phyloP scores from a whole-genome alignment of 306 rosid genomes.

The Rubus idaeus region DNA sequence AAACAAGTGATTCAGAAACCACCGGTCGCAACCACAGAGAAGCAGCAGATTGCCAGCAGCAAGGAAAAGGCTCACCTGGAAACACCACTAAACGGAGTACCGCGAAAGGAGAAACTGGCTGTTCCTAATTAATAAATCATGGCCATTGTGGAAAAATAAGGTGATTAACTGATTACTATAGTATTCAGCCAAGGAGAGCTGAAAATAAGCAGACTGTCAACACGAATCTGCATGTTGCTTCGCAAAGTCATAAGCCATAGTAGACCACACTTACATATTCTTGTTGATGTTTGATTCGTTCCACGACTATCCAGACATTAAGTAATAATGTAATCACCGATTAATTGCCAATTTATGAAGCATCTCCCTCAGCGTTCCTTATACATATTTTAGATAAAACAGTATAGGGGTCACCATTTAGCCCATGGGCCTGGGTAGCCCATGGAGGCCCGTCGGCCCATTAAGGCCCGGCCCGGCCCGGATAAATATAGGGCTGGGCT shows the following conservation, averaged over 20 bases:
- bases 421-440: no score
- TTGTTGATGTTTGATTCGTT: neutral
- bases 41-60: constrained; percentile 27
- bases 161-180: neutral
- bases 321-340: neutral
- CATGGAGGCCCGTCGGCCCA: no score
- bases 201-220: constrained; percentile 4
- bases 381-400: no score
- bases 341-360: neutral
- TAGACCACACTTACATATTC: neutral
- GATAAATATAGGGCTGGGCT: no score
- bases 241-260: neutral
- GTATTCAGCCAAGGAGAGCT: neutral
- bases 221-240: neutral
- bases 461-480: no score
- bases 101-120: constrained; percentile 36
- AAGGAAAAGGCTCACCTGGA: constrained; percentile 29
- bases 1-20: constrained; percentile 24
- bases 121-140: constrained; percentile 16
- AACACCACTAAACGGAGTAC: constrained; percentile 31
- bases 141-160: neutral
- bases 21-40: constrained; percentile 27
- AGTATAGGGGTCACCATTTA: no score
- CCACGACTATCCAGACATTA: neutral
- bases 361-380: no score